Base-by-base conservation (phyloP, 1,284 basidiomycete genomes). In the Sporisorium exsertum region DNA sequence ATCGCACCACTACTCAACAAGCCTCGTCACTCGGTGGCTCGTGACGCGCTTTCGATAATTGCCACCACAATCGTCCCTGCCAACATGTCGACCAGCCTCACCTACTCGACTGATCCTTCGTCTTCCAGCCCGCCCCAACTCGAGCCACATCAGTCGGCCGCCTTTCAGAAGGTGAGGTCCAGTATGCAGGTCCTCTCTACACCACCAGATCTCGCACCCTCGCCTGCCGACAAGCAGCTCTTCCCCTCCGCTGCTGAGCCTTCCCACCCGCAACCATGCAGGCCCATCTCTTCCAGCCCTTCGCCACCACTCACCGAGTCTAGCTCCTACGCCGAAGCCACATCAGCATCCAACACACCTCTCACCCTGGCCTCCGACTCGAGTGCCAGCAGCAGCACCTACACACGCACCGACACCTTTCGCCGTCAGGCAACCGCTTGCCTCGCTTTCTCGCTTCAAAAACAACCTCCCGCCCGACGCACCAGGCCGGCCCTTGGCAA, bases 261-360 rank as follows among this genome's bases (percentile, higher is more conserved):
- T 4, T 22, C 47, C 46, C 8, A 16, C 1, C 46, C 33, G 22
- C 35, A 8, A 46, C 7, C 26, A 42, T 18, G 16, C 32, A 49
- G 20, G 18, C 35, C 24, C 15, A 57, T 22, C 15, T 62, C 63
- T 2, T 24, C n/a, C 15, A 55, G 59, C 3, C 69, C 69, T 3
- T 71, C 63, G 24, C 69, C 69, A 52, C 69, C 69, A 4, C n/a
- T 29, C n/a, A 71, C 58, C 42, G 63, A 58, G 46, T 45, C 59
- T 2, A 52, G 51, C 20, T 40, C 9, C 12, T 27, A 20, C 20
- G 22, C 8, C 7, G 26, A 13, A 13, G 15, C 37, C 7, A 1
- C 51, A 6, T 46, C 35, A 2, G 15, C 10, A 12, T 51, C 63
- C 20, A 45, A 50, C 22, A 59, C 63, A 5, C 58, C 63, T 3